Evolutionary conservation across 169 alveolate genomes (phyloP).

Genomic region (Cryptosporidium sp.): DNA sequence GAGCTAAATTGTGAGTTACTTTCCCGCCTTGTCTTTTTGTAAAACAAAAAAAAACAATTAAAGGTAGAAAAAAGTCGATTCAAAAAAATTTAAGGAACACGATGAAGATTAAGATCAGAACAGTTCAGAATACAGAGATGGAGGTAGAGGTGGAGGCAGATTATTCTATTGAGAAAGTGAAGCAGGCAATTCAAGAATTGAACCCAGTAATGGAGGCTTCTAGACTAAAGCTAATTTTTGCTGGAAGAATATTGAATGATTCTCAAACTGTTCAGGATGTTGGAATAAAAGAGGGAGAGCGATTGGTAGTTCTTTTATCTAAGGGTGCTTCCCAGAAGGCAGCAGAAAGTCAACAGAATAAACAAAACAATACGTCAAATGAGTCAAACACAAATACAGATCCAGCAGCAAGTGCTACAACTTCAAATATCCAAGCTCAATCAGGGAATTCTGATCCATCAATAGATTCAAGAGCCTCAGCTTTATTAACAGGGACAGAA

Average conservation of each 20-base stretch:
- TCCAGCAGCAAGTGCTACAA: slow-evolving; percentile 18
- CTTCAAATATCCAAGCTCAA: slow-evolving; percentile 34
- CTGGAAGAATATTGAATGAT: slow-evolving; percentile 85
- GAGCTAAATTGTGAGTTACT: not conserved
- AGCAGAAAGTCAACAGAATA: slow-evolving; percentile 66
- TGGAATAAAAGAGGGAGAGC: slow-evolving; percentile 84
- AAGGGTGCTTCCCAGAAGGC: slow-evolving; percentile 78
- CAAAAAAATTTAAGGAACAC: not conserved
- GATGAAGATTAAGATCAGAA: slow-evolving; percentile 85
- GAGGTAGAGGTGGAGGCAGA: slow-evolving; percentile 83
- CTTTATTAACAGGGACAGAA: slow-evolving; percentile 81
- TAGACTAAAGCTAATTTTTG: slow-evolving; percentile 82
- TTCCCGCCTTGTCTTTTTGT: slow-evolving; percentile 55
- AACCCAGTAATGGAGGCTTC: slow-evolving; percentile 82
- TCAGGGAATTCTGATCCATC: slow-evolving; percentile 62
- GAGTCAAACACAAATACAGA: slow-evolving; percentile 59
- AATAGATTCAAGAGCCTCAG: slow-evolving; percentile 77
- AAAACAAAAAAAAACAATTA: not conserved
- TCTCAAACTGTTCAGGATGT: slow-evolving; percentile 75
- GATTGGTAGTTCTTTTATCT: slow-evolving; percentile 83
- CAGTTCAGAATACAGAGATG: slow-evolving; percentile 83
- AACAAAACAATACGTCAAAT: slow-evolving; percentile 46
- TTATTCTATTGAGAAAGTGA: slow-evolving; percentile 80
- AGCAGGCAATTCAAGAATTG: slow-evolving; percentile 80
- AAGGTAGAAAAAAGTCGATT: not conserved